A percentile compares a stretch with the other conserved stretches of the same genome.
phyloP scores from a whole-genome alignment of 306 rosid genomes.

The Prunus fruticosa region DNA sequence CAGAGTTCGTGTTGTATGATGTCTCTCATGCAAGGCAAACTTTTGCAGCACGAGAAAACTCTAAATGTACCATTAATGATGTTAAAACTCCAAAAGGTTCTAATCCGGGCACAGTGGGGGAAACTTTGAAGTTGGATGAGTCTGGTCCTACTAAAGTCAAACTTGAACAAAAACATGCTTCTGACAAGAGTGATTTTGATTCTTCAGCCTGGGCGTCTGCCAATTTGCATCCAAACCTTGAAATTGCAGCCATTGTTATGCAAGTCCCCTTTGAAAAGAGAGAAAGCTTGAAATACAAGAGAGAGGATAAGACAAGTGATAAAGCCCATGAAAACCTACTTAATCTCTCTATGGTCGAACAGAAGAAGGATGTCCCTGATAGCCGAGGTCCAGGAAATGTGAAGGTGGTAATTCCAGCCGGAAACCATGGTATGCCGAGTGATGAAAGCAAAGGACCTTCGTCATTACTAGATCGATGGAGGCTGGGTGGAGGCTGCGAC shows the following conservation, averaged over 20 bases:
- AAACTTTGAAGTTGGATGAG: constrained; percentile 29
- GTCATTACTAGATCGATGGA: constrained; percentile 74
- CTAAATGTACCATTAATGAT: constrained; percentile 28
- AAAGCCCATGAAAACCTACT: constrained; percentile 32
- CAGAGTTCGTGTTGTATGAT: constrained; percentile 81
- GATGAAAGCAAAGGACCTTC: constrained; percentile 67
- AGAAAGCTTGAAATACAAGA: constrained; percentile 55
- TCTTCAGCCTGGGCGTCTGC: constrained; percentile 41
- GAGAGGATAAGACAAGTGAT: constrained; percentile 29
- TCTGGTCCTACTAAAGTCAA: constrained; percentile 36
- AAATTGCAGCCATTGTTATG: constrained; percentile 71
- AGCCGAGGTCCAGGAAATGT: constrained; percentile 50
- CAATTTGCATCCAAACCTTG: constrained; percentile 53
- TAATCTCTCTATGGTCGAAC: constrained; percentile 43
- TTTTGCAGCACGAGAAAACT: constrained; percentile 37
- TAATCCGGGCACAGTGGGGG: constrained; percentile 33
- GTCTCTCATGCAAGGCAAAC: constrained; percentile 65
- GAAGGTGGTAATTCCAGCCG: constrained; percentile 74
- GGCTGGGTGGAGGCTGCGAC: constrained; percentile 89
- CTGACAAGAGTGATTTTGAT: constrained; percentile 30
- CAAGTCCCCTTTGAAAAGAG: constrained; percentile 62
- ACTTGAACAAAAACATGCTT: constrained; percentile 41
- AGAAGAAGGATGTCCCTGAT: constrained; percentile 32
- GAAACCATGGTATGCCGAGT: constrained; percentile 75
- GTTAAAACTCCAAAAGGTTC: constrained; percentile 40